Conservation (phyloP, 225 moss, liverwort and hornwort species). For the Rhytidiadelphus loreus region DNA sequence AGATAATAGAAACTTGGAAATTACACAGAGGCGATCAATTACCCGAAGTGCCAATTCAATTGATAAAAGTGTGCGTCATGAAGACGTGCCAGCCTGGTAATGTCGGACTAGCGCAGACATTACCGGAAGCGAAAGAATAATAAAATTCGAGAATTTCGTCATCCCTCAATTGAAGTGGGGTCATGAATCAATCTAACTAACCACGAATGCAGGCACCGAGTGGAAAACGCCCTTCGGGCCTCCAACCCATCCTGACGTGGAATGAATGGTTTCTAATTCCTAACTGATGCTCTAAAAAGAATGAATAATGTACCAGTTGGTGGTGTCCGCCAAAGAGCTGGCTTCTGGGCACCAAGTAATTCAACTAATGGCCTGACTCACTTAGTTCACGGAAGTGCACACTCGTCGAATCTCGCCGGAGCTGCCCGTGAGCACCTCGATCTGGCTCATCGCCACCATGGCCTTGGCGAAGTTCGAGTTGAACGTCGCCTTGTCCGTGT, state of each 20-base stretch:
- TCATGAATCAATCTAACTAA: too few species aligned
- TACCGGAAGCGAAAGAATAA: too few species aligned
- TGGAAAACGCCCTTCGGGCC: too few species aligned
- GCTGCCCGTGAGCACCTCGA: too few species aligned
- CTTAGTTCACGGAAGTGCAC: background rate
- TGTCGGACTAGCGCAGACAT: too few species aligned
- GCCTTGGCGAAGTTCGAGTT: too few species aligned
- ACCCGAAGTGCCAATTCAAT: background rate
- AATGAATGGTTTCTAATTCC: background rate
- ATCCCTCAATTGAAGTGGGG: too few species aligned
- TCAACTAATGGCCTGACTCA: background rate
- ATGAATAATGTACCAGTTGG: background rate
- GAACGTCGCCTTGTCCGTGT: too few species aligned
- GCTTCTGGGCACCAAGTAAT: background rate
- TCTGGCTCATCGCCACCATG: too few species aligned
- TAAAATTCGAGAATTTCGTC: too few species aligned
- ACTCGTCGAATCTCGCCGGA: background rate
- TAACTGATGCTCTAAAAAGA: background rate
- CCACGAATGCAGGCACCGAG: too few species aligned
- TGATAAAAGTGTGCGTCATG: background rate
- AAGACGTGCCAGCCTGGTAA: too few species aligned
- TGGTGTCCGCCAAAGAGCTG: background rate
- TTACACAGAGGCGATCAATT: background rate
- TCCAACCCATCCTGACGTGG: background rate
- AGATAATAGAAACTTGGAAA: background rate